Conservation (phyloP, 352 stramenopile genomes). For the Phytophthora pisi region DNA sequence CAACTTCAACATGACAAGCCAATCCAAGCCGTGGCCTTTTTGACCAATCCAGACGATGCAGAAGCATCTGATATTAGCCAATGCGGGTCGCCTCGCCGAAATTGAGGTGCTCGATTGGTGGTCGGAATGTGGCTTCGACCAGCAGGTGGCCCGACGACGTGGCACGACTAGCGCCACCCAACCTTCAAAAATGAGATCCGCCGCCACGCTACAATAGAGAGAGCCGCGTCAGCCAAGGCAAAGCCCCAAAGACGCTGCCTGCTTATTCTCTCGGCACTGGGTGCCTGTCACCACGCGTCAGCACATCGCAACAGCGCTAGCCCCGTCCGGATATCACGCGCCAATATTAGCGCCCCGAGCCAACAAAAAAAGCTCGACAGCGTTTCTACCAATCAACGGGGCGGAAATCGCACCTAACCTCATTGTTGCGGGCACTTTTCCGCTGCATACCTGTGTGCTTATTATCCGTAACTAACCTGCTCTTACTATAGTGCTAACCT, state of each 20-base stretch:
- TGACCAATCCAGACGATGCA: background rate
- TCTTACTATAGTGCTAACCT: background rate
- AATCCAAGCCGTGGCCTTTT: background rate
- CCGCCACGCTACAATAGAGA: background rate
- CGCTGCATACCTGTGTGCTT: background rate
- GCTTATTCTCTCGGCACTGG: constrained; percentile 1
- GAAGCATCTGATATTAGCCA: constrained; percentile 5
- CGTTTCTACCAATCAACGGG: constrained; percentile 21
- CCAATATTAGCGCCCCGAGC: constrained; percentile 11
- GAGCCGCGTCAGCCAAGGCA: background rate
- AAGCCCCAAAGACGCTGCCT: background rate
- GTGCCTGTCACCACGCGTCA: constrained; percentile 20
- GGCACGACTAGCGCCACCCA: constrained; percentile 1
- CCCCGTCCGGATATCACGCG: constrained; percentile 24
- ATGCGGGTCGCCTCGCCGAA: constrained; percentile 2
- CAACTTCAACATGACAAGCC: background rate
- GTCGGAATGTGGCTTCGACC: constrained; percentile 4
- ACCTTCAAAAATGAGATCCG: background rate
- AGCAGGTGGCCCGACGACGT: background rate
- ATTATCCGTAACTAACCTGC: constrained; percentile 4
- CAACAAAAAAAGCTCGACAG: constrained; percentile 24
- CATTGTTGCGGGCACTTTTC: constrained; percentile 22
- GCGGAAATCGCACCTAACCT: constrained; percentile 7
- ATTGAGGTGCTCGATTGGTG: background rate
- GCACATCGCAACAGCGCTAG: constrained; percentile 21